Base-by-base conservation (phyloP, 805 yeast genomes). In the Ogataea methylovora region DNA sequence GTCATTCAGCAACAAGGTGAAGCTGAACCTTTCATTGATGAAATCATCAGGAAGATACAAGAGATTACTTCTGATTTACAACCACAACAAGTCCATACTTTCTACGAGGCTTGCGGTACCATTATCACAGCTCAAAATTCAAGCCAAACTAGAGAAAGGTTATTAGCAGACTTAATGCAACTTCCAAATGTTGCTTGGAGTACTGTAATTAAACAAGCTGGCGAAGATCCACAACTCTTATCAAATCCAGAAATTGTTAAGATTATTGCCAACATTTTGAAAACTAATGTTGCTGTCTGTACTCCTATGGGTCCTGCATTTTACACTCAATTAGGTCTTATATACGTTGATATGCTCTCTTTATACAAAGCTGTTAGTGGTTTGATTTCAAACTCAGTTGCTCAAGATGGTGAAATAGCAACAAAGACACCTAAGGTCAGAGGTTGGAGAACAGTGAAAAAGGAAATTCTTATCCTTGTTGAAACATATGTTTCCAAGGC, bases 81-180 rank as follows among this genome's bases (percentile, higher is more conserved):
- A 51, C 96, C 99, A 17, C 97, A 90, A 58, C 99, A 92, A 60
- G 94, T 92, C 19, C 98, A 92, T 58, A 87, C 97, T 2, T 92
- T 92, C 55, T 92, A 92, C 58, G 95, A 84, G 63, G 97, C 98
- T 1, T 90, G 97, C 67, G 97, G 97, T 48, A 77, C 83, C 40
- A 90, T 92, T 36, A 75, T 92, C 24, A 76, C 88, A 34, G 95
- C 96, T 10, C 97, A 90, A 58, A 75, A 80, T 25, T 71, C 79
- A 29, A 67, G 69, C 42, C 75, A 72, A 10, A 69, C 73, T 25
- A 79, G 92, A 58, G 86, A 84, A 40, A 73, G 79, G 40, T 66
- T 88, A 35, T 68, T 87, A 35, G 56, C 68, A 33, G 88, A 85
- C 35, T 68, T 92, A 48, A 92, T 92, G 98, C 71, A 73, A 32